Evolutionary conservation across 2,329 filamentous ascomycete genomes (phyloP).

Genomic region (Colletotrichum orchidophilum): DNA sequence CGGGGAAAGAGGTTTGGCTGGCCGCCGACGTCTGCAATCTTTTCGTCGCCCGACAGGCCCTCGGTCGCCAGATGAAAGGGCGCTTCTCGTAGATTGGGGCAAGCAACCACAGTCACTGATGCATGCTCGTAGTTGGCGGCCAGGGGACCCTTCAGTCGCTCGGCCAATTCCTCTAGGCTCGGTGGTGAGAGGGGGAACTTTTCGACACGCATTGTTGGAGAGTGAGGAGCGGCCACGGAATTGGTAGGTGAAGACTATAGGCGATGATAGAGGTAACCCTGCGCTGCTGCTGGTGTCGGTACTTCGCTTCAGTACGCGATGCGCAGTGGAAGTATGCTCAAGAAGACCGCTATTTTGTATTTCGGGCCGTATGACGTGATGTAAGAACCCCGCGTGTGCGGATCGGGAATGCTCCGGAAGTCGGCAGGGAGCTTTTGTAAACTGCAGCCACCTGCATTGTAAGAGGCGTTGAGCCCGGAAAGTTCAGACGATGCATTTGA

Average conservation of each 20-base stretch:
- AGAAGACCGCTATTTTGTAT: no score
- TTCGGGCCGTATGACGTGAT: background rate
- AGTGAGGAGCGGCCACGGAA: no score
- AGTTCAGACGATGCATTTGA: background rate
- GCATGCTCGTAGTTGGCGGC: constrained; percentile 37
- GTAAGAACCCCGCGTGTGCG: background rate
- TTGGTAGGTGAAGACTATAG: no score
- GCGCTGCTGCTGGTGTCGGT: no score
- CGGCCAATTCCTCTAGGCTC: constrained; percentile 39
- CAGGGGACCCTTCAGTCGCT: constrained; percentile 34
- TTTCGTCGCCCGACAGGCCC: constrained; percentile 50
- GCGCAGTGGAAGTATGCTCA: background rate
- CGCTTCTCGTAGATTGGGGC: constrained; percentile 47
- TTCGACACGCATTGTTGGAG: constrained; percentile 21
- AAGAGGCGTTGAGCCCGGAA: background rate
- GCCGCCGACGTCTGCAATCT: constrained; percentile 55
- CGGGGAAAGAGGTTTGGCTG: constrained; percentile 50
- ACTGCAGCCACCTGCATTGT: background rate
- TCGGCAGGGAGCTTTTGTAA: background rate
- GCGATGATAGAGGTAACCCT: no score
- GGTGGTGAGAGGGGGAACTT: constrained; percentile 40
- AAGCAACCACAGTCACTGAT: constrained; percentile 39
- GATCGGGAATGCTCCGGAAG: background rate
- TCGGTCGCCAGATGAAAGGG: constrained; percentile 49
- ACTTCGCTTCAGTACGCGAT: background rate